Conservation (phyloP, 768 basidiomycete genomes). For the Termitomyces sp. region DNA sequence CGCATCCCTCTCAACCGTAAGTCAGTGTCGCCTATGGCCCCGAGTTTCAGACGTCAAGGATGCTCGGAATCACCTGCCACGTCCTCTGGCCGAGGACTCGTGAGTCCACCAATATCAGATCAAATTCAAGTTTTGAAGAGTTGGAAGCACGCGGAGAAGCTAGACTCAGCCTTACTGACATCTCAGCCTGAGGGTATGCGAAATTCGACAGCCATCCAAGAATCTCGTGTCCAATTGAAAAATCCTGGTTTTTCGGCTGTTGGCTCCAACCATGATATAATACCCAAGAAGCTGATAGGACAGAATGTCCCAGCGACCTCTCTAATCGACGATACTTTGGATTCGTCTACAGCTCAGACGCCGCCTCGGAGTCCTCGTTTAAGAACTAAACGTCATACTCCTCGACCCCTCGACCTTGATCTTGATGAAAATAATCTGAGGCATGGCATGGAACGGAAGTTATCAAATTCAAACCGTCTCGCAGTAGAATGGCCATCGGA, state of each 20-base stretch:
- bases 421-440: slow-evolving; percentile 33
- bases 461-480: slow-evolving; percentile 45
- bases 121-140: slow-evolving; percentile 21
- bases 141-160: slow-evolving; percentile 30
- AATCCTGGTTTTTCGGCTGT: slow-evolving; percentile 24
- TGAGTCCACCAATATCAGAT: slow-evolving; percentile 29
- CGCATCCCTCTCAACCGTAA: slow-evolving; percentile 63
- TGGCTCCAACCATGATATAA: slow-evolving; percentile 10
- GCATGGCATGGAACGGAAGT: slow-evolving; percentile 31
- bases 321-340: slow-evolving; percentile 43
- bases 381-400: slow-evolving; percentile 51
- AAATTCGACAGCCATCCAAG: slow-evolving; percentile 33
- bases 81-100: slow-evolving; percentile 37
- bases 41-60: slow-evolving; percentile 34
- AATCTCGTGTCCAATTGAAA: slow-evolving; percentile 23
- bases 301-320: slow-evolving; percentile 37
- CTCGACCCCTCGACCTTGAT: slow-evolving; percentile 48
- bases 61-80: slow-evolving; percentile 31
- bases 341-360: slow-evolving; percentile 41
- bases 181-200: slow-evolving; percentile 34
- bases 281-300: slow-evolving; percentile 29
- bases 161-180: slow-evolving; percentile 39
- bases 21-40: slow-evolving; percentile 72
- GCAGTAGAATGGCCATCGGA: slow-evolving; percentile 55
- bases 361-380: slow-evolving; percentile 42